Evolutionary conservation across 75 land plant genomes (phyloP).

Genomic region (Pseudotsuga menziesii): DNA sequence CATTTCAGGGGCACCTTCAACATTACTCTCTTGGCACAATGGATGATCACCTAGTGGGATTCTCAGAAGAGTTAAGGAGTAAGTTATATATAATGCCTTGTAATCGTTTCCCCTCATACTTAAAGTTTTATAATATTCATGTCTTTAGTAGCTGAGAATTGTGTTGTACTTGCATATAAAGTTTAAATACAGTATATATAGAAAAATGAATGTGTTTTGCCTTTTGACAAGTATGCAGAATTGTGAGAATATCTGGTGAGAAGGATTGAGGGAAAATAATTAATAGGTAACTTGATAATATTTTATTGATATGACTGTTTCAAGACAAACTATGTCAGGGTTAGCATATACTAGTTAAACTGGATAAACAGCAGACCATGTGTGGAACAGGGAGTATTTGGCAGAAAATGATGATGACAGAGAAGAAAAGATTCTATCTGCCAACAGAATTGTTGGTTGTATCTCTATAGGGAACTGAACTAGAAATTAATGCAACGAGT

Average conservation of each 20-base stretch:
- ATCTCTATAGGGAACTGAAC: no score
- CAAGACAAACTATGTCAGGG: neutral
- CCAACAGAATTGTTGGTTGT: neutral
- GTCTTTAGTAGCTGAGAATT: neutral
- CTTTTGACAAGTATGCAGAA: neutral
- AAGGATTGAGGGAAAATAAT: neutral
- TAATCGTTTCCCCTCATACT: neutral
- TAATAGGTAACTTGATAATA: neutral
- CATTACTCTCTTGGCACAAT: slow-evolving; percentile 20
- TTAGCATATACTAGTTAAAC: neutral
- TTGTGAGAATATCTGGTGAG: neutral
- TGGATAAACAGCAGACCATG: neutral
- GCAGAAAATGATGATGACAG: neutral
- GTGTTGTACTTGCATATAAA: neutral
- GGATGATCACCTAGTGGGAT: slow-evolving; percentile 72
- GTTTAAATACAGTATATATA: neutral
- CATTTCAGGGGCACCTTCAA: slow-evolving; percentile 36
- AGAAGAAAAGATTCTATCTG: neutral
- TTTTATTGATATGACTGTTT: neutral
- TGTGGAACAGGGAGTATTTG: neutral
- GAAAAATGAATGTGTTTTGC: neutral
- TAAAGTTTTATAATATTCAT: neutral
- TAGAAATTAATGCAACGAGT: neutral
- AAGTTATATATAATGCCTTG: slow-evolving; percentile 7
- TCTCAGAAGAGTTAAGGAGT: slow-evolving; percentile 72